These are phyloP conservation scores for Fusarium secorum DNA, from an alignment of 2,329 filamentous ascomycete genomes.

Conservation along the genomic window DNA sequence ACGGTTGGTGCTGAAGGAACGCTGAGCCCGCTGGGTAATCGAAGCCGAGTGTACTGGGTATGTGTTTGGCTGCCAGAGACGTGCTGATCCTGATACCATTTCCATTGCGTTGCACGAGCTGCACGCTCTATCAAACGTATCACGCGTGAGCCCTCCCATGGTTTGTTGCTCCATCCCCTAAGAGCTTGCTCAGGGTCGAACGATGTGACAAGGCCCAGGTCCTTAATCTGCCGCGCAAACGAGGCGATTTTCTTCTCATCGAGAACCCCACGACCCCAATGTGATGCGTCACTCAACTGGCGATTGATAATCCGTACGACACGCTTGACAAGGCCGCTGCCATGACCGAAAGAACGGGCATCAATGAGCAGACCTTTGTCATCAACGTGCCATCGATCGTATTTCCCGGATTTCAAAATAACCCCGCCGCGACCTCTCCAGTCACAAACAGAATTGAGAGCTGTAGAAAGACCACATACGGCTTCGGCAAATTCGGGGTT, in stretches of 20 bases:
- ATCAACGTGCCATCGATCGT: conserved; percentile 94
- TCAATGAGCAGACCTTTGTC: conserved; percentile 84
- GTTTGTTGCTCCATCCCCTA: conserved; percentile 71
- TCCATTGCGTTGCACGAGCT: conserved; percentile 78
- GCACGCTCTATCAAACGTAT: conserved; percentile 85
- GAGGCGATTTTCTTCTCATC: conserved; percentile 61
- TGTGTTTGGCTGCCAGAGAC: conserved; percentile 63
- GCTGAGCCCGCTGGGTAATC: conserved; percentile 74
- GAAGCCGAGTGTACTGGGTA: conserved; percentile 73
- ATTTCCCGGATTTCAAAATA: conserved; percentile 72
- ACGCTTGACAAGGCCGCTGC: conserved; percentile 84
- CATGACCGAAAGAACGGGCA: conserved; percentile 65
- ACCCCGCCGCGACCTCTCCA: conserved; percentile 92
- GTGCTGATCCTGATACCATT: conserved; percentile 88
- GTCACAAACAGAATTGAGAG: conserved; percentile 94
- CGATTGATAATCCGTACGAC: conserved; percentile 91
- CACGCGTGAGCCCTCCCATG: conserved; percentile 88
- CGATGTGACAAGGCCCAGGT: conserved; percentile 48
- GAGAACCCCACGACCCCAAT: conserved; percentile 81
- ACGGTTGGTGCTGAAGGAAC: conserved; percentile 92
- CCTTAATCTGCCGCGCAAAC: conserved; percentile 57
- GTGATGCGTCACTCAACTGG: conserved; percentile 84
- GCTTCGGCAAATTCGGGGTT: conserved; percentile 97
- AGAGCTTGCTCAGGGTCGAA: conserved; percentile 54
- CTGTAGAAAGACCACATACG: conserved; percentile 93